Evolutionary conservation across 352 stramenopile genomes (phyloP).

Genomic region (Globisporangium middletonii): DNA sequence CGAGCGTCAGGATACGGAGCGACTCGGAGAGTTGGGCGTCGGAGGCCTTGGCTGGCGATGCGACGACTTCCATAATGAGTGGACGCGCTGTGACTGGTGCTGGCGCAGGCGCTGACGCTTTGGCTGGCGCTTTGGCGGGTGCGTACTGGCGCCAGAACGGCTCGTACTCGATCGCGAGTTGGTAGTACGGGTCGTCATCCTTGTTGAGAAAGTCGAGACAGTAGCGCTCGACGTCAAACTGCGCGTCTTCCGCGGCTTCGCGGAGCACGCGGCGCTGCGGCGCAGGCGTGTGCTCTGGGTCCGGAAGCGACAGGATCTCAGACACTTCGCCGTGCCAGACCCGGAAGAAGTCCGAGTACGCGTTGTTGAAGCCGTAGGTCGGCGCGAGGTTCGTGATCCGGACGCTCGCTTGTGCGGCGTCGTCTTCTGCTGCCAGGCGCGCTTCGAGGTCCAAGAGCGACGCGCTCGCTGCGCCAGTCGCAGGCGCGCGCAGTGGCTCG

Average conservation of each 20-base stretch:
- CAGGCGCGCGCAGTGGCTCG: background rate
- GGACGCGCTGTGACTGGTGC: constrained; percentile 2
- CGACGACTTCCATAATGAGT: constrained; percentile 33
- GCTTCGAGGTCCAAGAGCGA: constrained; percentile 55
- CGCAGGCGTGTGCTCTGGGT: constrained; percentile 78
- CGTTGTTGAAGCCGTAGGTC: constrained; percentile 93
- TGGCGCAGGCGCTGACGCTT: too few species aligned
- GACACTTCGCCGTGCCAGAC: constrained; percentile 90
- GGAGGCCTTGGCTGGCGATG: background rate
- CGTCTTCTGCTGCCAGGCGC: constrained; percentile 21
- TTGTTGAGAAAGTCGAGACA: constrained; percentile 90
- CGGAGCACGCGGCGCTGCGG: constrained; percentile 70
- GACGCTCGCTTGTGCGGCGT: constrained; percentile 1
- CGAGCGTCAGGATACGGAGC: constrained; percentile 4
- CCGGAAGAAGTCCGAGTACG: constrained; percentile 90
- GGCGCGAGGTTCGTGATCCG: constrained; percentile 43
- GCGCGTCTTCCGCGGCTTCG: constrained; percentile 81
- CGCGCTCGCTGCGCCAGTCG: constrained; percentile 13
- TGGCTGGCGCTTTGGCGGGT: too few species aligned
- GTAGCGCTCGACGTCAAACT: constrained; percentile 96
- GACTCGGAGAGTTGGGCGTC: background rate
- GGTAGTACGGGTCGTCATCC: constrained; percentile 92
- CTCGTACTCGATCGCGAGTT: constrained; percentile 82
- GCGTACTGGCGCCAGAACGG: constrained; percentile 84
- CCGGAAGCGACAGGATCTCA: constrained; percentile 91